Base-by-base conservation (phyloP, 208 protist genomes). In the Leishmania major region DNA sequence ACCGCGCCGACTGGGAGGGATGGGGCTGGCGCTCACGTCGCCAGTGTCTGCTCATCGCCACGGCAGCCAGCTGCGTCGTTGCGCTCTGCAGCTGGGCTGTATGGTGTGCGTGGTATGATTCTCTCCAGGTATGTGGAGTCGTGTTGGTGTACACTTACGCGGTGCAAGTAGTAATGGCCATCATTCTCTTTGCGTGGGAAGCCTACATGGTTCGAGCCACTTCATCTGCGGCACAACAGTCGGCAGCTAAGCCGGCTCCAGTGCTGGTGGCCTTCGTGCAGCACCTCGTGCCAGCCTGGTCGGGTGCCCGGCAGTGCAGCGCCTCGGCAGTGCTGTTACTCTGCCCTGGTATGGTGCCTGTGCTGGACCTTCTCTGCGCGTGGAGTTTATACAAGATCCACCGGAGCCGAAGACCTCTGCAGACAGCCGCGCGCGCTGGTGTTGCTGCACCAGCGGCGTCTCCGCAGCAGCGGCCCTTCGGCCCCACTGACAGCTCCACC, bases 11-110 rank as follows among this genome's bases (percentile, higher is more conserved):
- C 55, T 88, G 84, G 84, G 88, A 91, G 73, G 83, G 84, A 19
- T 88, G 81, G 81, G 82, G 78, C 35, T 91, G 88, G 88, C 76
- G 76, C 22, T 87, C 84, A 84, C 88, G 88, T 6, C 84, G 84
- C 7, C 77, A 43, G 60, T 91, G 88, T 62, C 37, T 80, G 31
- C n/a, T 73, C 74, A 49, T 78, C 11, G 78, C 79, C 0, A 62
- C 80, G 5, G 37, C 49, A 19, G 37, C 82, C 7, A 55, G 75
- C 73, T 62, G 45, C 55, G 51, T 75, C 51, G 7, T 84, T 8
- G 84, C 79, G n/a, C 60, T 85, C 10, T 82, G 83, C 82, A 80
- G 66, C 77, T 85, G 81, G 81, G 11, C 35, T 11, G 73, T 75
- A 57, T 75, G 82, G 74, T 73, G 51, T 53, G 35, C 64, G 1